Conservation (phyloP, 2,329 filamentous ascomycete genomes). For the Dryadomyces quercus-mongolicae region DNA sequence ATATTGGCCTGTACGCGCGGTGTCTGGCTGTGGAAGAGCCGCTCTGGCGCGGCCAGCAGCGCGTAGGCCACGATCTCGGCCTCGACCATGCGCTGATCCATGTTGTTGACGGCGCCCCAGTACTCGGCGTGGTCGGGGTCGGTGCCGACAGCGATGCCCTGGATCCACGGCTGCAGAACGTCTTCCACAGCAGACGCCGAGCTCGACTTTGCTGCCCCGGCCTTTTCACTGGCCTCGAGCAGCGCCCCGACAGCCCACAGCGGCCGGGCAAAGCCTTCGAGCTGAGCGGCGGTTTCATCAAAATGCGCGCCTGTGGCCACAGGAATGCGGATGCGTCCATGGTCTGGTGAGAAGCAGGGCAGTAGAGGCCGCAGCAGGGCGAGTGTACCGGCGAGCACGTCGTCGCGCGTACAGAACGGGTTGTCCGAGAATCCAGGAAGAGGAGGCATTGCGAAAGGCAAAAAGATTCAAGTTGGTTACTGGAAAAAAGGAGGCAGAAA, state of each 20-base stretch:
- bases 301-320: constrained; percentile 27
- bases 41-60: constrained; percentile 28
- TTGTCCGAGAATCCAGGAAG: constrained; percentile 29
- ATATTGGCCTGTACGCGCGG: constrained; percentile 19
- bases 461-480: too few relatives aligned
- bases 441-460: constrained; percentile 20
- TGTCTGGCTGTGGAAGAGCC: constrained; percentile 19
- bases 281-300: constrained; percentile 29
- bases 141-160: constrained; percentile 18
- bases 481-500: neutral
- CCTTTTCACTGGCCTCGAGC: neutral
- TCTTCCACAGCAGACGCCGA: neutral
- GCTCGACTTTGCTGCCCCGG: neutral
- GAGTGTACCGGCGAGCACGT: constrained; percentile 22
- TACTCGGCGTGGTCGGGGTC: constrained; percentile 25
- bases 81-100: constrained; percentile 41
- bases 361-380: constrained; percentile 22
- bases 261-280: constrained; percentile 31
- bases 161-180: constrained; percentile 17
- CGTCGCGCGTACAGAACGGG: constrained; percentile 20
- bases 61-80: constrained; percentile 38
- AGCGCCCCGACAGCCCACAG: constrained; percentile 17
- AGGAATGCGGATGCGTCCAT: constrained; percentile 24
- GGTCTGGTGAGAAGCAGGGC: constrained; percentile 20
- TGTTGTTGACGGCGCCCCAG: constrained; percentile 31